Conservation (phyloP, 73 alveolate species). For the Tetrahymena elliotti region DNA sequence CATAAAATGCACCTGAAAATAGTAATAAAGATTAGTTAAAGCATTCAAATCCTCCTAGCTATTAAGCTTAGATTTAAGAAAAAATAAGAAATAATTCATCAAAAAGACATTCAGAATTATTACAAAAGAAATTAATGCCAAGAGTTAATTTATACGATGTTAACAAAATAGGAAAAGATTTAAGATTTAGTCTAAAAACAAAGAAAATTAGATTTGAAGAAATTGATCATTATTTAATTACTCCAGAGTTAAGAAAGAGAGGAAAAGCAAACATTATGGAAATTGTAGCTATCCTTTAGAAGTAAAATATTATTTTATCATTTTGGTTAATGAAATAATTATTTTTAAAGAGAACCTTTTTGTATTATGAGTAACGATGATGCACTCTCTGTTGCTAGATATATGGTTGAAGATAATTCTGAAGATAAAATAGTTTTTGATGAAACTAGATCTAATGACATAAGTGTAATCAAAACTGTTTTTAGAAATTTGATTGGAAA, state of each 20-base stretch:
- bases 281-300: neutral
- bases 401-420: neutral
- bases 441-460: neutral
- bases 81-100: neutral
- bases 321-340: too few relatives aligned
- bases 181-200: neutral
- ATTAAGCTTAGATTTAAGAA: neutral
- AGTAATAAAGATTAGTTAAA: neutral
- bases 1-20: neutral
- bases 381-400: neutral
- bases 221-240: neutral
- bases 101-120: neutral
- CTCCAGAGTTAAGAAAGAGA: neutral
- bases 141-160: neutral
- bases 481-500: neutral
- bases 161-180: neutral
- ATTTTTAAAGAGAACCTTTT: neutral
- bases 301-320: neutral
- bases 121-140: neutral
- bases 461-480: neutral
- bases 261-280: neutral
- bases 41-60: neutral
- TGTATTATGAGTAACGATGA: neutral
- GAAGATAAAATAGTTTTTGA: neutral
- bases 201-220: neutral